Evolutionary conservation across 306 rosid genomes (phyloP), one percentile per base, ranked within the genome.

Genomic region (Cucurbita ficifolia): DNA sequence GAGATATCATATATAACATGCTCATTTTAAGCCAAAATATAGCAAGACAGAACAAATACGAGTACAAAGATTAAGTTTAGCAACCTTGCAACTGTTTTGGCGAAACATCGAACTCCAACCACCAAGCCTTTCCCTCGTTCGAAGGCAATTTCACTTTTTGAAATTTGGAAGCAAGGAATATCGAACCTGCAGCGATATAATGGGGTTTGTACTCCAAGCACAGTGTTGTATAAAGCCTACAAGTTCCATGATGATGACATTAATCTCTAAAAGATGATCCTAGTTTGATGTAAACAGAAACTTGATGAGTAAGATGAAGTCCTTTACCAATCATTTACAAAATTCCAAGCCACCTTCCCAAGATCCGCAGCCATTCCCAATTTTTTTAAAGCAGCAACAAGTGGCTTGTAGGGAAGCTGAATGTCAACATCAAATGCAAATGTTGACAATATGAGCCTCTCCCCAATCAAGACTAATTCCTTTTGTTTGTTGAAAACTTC

Each of bases 181-280:
- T 39, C 7, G 86, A 83, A 35, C 83, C 87, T 35, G 90, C 87
- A 46, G 90, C 90, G 50, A 81, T 77, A 49, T 79, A 79, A 58
- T 77, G 87, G 48, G 87, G 87, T 79, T 79, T 79, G 77, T 83
- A 81, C 70, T 79, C 84, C 84, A 86, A 77, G 84, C 86, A 83
- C 76, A 86, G 64, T 38, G 86, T 79, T 68, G 89, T 83, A n/a
- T 69, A 60, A 36, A 83, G 76, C 85, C 89, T 83, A 73, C 80
- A 79, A 73, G 36, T 73, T 48, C 72, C 68, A 77, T 36, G 69
- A 71, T 36, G 76, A 48, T 51, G 57, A 45, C 51, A 73, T 43
- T 33, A 58, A 69, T 48, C 43, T 69, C 73, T 22, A 14, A 69
- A 48, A 22, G 19, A 24, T 29, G 33, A 29, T 29, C 33, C 33